phyloP scores from a whole-genome alignment of 371 early-diverging fungal species.

The Rhizopus microsporus region DNA sequence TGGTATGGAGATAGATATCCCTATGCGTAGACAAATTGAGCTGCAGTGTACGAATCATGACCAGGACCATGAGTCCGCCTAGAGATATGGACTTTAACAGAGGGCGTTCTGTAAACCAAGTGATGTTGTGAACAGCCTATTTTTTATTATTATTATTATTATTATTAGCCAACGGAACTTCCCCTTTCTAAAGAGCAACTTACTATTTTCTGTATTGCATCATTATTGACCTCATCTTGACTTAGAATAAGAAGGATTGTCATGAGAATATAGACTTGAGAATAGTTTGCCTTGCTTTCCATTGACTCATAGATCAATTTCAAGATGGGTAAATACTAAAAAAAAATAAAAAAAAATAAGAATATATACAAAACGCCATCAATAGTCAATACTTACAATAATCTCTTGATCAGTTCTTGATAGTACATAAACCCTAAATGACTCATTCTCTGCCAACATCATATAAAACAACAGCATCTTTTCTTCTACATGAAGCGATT shows the following conservation, averaged over 20 bases:
- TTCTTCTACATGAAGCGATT: conserved; percentile 67
- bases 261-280: conserved; percentile 69
- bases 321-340: conserved; percentile 68
- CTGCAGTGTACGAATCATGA: conserved; percentile 68
- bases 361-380: too few relatives aligned
- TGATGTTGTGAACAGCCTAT: conserved; percentile 58
- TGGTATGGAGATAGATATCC: conserved; percentile 74
- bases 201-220: conserved; percentile 75
- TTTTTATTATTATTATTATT: neutral
- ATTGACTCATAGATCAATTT: conserved; percentile 69
- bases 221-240: conserved; percentile 75
- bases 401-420: conserved; percentile 79
- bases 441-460: conserved; percentile 68
- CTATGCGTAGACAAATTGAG: conserved; percentile 70
- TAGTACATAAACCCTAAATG: conserved; percentile 71
- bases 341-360: neutral
- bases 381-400: conserved; percentile 41
- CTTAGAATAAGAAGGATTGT: conserved; percentile 66
- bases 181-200: conserved; percentile 12
- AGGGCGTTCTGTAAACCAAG: conserved; percentile 78
- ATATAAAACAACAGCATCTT: conserved; percentile 67
- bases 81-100: conserved; percentile 66
- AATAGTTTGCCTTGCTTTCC: conserved; percentile 62
- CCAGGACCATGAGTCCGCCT: conserved; percentile 64
- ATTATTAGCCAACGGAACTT: neutral